Evolutionary conservation across 2,329 filamentous ascomycete genomes (phyloP), one percentile per base, ranked within the genome.

Genomic region (Monosporascus sp.): DNA sequence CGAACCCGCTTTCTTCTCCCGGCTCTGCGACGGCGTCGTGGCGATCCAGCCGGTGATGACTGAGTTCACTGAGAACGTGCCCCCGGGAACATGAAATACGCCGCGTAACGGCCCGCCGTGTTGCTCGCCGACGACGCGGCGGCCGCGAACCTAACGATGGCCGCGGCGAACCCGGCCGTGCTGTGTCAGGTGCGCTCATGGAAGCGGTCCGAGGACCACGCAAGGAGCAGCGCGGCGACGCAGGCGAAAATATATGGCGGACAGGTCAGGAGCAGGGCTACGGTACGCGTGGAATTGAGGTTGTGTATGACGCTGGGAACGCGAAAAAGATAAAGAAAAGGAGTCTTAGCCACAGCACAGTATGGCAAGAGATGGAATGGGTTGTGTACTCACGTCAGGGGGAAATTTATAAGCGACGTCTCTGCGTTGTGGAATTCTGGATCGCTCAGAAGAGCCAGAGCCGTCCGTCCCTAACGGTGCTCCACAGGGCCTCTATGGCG

Each of bases 201-300:
- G 49, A 74, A 65, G 2, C 71, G 70, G 0, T 77, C 79, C 3
- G 77, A 79, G 51, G 70, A 78, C 73, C 75, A 79, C 1, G 75
- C 77, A 9, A 75, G 73, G 6, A 71, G 57, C 38, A 80, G 74
- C 9, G 75, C 75, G 2, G 72, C 71, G 0, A 68, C 71, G 14
- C 76, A 77, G 1, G 78, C 78, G 37, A 78, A 66, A 40, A 79
- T 68, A 61, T 78, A 81, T 0, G 79, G 79, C 0, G 79, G 79
- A 53, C 74, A 77, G 6, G 78, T 80, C 53, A 82, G 72, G 11
- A 78, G 70, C 0, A 81, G 70, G 0, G 78, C 80, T 48, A 78
- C 70, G 1, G 75, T 80, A 0, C 66, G 73, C 53, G 66, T 70
- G 65, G 79, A 80, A 0, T 74, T 74, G 0, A 81, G 70, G 0